These are phyloP conservation scores for Pseudogymnoascus sp. DNA, from an alignment of 2,329 filamentous ascomycete species.

Conservation along the genomic window DNA sequence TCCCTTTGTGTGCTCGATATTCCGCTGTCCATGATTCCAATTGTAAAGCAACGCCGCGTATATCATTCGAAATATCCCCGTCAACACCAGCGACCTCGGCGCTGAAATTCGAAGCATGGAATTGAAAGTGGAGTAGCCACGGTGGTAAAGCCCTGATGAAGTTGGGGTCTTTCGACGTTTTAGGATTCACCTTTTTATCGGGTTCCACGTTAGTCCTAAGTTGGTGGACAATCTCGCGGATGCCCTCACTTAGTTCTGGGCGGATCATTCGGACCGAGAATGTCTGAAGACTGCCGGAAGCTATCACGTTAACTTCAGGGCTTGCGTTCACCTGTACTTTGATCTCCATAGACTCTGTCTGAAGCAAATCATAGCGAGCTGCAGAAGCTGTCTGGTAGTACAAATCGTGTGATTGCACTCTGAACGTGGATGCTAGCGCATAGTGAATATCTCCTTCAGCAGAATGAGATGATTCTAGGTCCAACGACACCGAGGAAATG, in stretches of 20 bases:
- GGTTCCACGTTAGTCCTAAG: conserved; percentile 65
- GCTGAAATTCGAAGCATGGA: conserved; percentile 85
- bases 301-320: conserved; percentile 76
- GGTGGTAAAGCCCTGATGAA: conserved; percentile 71
- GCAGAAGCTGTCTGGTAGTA: conserved; percentile 90
- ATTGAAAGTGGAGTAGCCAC: conserved; percentile 77
- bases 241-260: conserved; percentile 84
- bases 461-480: conserved; percentile 94
- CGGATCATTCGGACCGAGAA: conserved; percentile 86
- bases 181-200: conserved; percentile 48
- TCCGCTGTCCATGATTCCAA: conserved; percentile 83
- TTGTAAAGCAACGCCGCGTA: conserved; percentile 77
- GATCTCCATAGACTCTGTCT: conserved; percentile 81
- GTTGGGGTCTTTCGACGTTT: conserved; percentile 51
- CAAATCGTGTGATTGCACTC: conserved; percentile 78
- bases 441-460: conserved; percentile 79
- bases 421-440: conserved; percentile 72
- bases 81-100: conserved; percentile 88
- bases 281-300: conserved; percentile 74
- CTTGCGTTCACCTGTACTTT: conserved; percentile 79
- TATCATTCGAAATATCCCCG: conserved; percentile 71
- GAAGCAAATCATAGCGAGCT: conserved; percentile 76
- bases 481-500: conserved; percentile 86
- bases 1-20: conserved; percentile 75
- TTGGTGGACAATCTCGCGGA: conserved; percentile 85